These are phyloP conservation scores for Metschnikowia rubicola DNA, from an alignment of 805 yeast species.

Conservation along the genomic window DNA sequence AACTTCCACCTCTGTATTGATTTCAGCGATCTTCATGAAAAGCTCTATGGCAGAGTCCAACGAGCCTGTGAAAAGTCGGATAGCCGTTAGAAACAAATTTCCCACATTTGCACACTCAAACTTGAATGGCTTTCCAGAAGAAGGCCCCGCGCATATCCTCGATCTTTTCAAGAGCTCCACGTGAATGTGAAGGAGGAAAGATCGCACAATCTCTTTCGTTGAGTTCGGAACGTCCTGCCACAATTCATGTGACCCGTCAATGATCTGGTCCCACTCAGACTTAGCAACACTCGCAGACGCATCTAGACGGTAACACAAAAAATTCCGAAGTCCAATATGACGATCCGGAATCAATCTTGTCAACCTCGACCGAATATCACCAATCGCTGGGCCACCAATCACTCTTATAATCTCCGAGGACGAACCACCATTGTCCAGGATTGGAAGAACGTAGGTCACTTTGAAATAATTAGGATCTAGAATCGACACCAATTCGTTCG, in stretches of 20 bases:
- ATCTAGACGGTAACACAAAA: conserved; percentile 49
- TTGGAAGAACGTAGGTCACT: conserved; percentile 70
- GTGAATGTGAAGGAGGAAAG: conserved; percentile 76
- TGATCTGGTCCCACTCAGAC: conserved; percentile 69
- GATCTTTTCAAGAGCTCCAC: conserved; percentile 70
- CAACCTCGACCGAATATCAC: conserved; percentile 81
- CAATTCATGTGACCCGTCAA: conserved; percentile 70
- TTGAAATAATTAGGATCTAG: conserved; percentile 45
- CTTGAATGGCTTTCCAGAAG: conserved; percentile 53
- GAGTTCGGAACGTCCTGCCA: conserved; percentile 64
- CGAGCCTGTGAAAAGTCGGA: conserved; percentile 77
- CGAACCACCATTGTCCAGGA: conserved; percentile 93
- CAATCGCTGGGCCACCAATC: conserved; percentile 93
- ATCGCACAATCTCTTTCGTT: conserved; percentile 66
- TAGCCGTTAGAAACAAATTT: conserved; percentile 77
- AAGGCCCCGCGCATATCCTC: conserved; percentile 28
- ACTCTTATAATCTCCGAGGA: conserved; percentile 84
- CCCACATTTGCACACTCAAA: conserved; percentile 83
- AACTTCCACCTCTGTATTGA: conserved; percentile 52
- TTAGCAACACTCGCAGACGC: conserved; percentile 51
- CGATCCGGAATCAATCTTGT: conserved; percentile 66
- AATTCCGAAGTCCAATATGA: conserved; percentile 30
- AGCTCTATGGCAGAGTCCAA: conserved; percentile 81
- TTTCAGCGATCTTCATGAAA: conserved; percentile 58
- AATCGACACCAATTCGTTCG: conserved; percentile 67